A percentile compares a stretch with the other conserved stretches of the same genome.
Conservation (phyloP, 148 eudicot genomes). For the Silene conica region DNA sequence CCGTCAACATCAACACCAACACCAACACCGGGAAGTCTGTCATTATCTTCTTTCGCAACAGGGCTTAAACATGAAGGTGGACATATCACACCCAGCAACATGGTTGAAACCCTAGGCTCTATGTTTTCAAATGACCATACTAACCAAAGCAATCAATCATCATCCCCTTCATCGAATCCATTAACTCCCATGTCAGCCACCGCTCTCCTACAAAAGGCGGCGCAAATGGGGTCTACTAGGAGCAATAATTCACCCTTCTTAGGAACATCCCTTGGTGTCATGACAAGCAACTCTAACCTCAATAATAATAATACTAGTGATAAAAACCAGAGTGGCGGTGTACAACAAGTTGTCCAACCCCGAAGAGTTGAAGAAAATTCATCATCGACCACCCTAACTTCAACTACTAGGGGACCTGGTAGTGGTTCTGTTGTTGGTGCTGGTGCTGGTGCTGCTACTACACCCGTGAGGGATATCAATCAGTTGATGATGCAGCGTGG, state of each 20-base stretch:
- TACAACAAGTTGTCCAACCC: background rate
- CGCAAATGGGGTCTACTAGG: constrained; percentile 73
- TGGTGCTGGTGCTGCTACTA: constrained; percentile 1
- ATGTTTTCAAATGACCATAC: constrained; percentile 22
- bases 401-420: constrained; percentile 2
- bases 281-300: constrained; percentile 34
- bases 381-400: background rate
- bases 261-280: constrained; percentile 44
- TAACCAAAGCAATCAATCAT: constrained; percentile 9
- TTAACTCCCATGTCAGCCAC: constrained; percentile 82
- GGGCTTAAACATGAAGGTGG: constrained; percentile 32
- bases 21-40: constrained; percentile 30
- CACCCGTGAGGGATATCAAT: constrained; percentile 25
- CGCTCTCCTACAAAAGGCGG: constrained; percentile 86
- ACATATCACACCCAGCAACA: constrained; percentile 11
- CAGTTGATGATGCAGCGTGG: constrained; percentile 39
- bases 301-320: background rate
- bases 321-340: background rate
- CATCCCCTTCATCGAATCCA: constrained; percentile 21
- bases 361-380: background rate
- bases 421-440: background rate
- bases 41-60: constrained; percentile 36
- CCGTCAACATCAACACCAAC: constrained; percentile 25
- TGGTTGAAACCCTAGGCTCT: constrained; percentile 31
- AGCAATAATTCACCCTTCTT: constrained; percentile 44